A percentile compares a stretch with the other conserved stretches of the same genome.
Evolutionary conservation across 306 rosid genomes (phyloP).

Genomic region (Ceratonia siliqua): DNA sequence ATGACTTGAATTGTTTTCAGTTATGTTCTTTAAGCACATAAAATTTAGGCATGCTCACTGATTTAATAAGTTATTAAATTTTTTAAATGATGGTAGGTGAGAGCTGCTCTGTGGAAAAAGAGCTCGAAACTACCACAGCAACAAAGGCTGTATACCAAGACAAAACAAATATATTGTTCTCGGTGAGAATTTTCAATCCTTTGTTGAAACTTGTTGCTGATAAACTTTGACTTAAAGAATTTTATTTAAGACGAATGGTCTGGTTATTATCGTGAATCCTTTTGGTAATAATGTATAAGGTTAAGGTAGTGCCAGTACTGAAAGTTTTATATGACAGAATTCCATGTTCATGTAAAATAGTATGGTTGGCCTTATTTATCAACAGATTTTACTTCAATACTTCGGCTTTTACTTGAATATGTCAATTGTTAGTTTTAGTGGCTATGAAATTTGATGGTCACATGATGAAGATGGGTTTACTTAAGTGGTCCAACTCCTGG

Average conservation of each 20-base stretch:
- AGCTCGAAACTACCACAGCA: slow-evolving; percentile 68
- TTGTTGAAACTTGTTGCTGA: slow-evolving; percentile 23
- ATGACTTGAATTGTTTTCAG: not conserved
- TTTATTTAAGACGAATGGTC: slow-evolving; percentile 14
- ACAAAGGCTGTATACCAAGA: slow-evolving; percentile 95
- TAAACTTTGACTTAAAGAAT: slow-evolving; percentile 9
- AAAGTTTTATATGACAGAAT: slow-evolving; percentile 1
- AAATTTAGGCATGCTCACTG: not conserved
- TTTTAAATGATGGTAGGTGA: slow-evolving; percentile 64
- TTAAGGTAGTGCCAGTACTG: not conserved
- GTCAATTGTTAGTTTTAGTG: not conserved
- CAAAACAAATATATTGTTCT: slow-evolving; percentile 93
- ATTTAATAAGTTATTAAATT: slow-evolving; percentile 17
- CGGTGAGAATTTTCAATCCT: slow-evolving; percentile 55
- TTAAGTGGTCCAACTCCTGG: not conserved
- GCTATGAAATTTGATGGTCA: slow-evolving; percentile 19
- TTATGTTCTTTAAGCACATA: not conserved
- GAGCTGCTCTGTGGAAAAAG: slow-evolving; percentile 95
- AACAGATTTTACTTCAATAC: not conserved
- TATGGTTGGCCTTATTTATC: slow-evolving; percentile 9
- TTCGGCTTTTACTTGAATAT: slow-evolving; percentile 18
- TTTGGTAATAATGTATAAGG: slow-evolving; percentile 5
- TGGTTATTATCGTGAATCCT: not conserved
- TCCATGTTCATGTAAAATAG: not conserved
- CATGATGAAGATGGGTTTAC: slow-evolving; percentile 15